Conservation (phyloP, 2,329 filamentous ascomycete genomes). For the Sporothrix protearum region DNA sequence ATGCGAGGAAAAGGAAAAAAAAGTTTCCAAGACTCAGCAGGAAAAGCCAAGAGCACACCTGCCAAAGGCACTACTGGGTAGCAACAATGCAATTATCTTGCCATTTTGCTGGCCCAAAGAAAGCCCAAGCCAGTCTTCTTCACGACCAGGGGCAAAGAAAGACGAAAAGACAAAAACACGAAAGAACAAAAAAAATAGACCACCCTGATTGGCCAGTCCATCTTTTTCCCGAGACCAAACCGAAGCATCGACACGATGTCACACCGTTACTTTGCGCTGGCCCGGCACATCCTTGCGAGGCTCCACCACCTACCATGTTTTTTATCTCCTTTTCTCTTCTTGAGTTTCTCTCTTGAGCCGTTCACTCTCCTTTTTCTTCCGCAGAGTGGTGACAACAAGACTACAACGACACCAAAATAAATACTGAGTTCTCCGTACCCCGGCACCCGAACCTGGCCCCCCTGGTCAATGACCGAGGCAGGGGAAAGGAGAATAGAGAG, state of each 20-base stretch:
- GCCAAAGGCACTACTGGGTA: neutral
- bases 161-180: neutral
- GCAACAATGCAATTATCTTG: neutral
- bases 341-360: neutral
- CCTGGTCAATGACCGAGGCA: neutral
- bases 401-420: neutral
- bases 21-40: too few relatives aligned
- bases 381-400: neutral
- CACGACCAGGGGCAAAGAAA: neutral
- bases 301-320: neutral
- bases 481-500: neutral
- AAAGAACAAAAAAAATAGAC: neutral
- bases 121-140: neutral
- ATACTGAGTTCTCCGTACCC: too few relatives aligned
- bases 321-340: neutral
- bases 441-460: neutral
- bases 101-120: neutral
- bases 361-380: neutral
- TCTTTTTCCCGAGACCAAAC: neutral
- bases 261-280: conserved; percentile 6
- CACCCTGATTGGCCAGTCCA: neutral
- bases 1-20: neutral
- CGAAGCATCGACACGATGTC: conserved; percentile 13
- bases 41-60: neutral
- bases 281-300: conserved; percentile 8